Conservation (phyloP, 306 rosid genomes). For the Malus sieversii region DNA sequence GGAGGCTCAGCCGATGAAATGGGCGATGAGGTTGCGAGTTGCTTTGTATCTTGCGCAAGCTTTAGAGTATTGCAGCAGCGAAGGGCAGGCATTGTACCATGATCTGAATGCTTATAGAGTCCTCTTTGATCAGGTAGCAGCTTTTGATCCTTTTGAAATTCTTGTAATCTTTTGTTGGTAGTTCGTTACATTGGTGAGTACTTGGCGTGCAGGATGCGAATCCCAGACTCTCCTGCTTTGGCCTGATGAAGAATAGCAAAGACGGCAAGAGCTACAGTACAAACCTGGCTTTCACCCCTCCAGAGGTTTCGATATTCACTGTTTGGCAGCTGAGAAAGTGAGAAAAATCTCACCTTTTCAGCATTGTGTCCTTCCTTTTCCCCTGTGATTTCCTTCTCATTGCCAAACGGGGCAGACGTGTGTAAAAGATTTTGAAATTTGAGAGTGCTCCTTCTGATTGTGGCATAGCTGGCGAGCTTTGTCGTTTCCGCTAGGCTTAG, state of each 20-base stretch:
- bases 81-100: conserved; percentile 83
- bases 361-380: neutral
- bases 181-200: conserved; percentile 4
- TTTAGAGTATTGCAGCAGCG: conserved; percentile 79
- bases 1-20: conserved; percentile 96
- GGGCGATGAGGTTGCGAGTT: conserved; percentile 99
- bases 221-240: conserved; percentile 96
- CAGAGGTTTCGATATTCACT: conserved; percentile 32
- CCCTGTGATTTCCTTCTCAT: neutral
- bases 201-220: conserved; percentile 58
- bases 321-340: neutral
- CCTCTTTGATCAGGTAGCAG: conserved; percentile 71
- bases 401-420: conserved; percentile 18
- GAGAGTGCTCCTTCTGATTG: conserved; percentile 16
- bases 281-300: conserved; percentile 97
- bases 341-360: neutral
- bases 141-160: neutral
- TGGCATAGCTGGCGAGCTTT: conserved; percentile 38
- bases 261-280: conserved; percentile 97
- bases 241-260: conserved; percentile 98
- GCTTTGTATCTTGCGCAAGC: conserved; percentile 95
- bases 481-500: conserved; percentile 34
- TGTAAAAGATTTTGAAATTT: conserved; percentile 18
- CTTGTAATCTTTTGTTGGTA: conserved; percentile 6
- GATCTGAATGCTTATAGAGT: conserved; percentile 98